Evolutionary conservation across 2,329 filamentous ascomycete species (phyloP).

Genomic region (Purpureocillium takamizusanense): DNA sequence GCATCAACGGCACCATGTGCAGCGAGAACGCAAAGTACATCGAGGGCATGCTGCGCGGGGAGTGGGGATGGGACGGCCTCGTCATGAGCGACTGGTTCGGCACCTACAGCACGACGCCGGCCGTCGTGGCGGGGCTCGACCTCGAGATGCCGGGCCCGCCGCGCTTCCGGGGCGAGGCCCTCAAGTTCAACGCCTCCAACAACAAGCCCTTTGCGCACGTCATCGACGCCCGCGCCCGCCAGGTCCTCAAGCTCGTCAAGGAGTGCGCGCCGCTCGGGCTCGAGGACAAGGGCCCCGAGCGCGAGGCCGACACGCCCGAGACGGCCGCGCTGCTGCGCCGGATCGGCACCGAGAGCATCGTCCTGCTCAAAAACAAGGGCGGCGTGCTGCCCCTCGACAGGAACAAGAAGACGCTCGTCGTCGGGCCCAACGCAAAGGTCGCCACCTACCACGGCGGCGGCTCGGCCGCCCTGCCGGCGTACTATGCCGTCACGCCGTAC

Average conservation of each 20-base stretch:
- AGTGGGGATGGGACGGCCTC: conserved; percentile 49
- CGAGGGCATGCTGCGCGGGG: conserved; percentile 40
- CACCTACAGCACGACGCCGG: conserved; percentile 43
- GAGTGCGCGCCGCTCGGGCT: conserved; percentile 43
- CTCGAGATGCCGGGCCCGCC: conserved; percentile 52
- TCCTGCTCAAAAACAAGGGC: conserved; percentile 65
- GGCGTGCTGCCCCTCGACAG: conserved; percentile 54
- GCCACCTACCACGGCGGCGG: conserved; percentile 55
- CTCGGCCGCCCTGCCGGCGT: conserved; percentile 49
- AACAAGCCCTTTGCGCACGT: conserved; percentile 47
- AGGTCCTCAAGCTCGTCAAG: conserved; percentile 52
- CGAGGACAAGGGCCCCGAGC: conserved; percentile 44
- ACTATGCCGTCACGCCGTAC: conserved; percentile 63
- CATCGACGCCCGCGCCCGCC: conserved; percentile 48
- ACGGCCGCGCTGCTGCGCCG: conserved; percentile 55
- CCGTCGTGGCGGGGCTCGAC: conserved; percentile 43
- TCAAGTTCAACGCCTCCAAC: conserved; percentile 42
- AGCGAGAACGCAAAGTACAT: conserved; percentile 44
- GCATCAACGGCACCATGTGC: conserved; percentile 47
- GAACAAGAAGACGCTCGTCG: conserved; percentile 48
- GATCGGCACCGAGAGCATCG: conserved; percentile 60
- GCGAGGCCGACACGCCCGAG: conserved; percentile 47
- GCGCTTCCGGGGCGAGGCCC: conserved; percentile 38
- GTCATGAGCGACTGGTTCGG: conserved; percentile 54
- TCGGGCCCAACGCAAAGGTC: conserved; percentile 49